Percentiles rank a stretch among this genome's conserved stretches.
These are phyloP conservation scores for Gossypium schwendimanii DNA, from an alignment of 441 rosid genomes.

Conservation along the genomic window DNA sequence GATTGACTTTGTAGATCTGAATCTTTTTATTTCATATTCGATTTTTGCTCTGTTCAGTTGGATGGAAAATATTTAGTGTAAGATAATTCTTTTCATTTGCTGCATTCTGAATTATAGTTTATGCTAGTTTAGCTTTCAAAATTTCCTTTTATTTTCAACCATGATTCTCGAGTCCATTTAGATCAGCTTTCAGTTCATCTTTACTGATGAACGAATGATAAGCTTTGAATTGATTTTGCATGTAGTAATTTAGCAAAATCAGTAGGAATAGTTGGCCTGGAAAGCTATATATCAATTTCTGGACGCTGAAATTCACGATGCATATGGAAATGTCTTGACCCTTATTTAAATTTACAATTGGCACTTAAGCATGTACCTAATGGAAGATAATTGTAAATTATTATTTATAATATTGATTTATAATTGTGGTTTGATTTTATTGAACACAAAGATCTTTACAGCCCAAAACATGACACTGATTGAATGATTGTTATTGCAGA, in stretches of 20 bases:
- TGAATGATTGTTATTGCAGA: constrained; percentile 26
- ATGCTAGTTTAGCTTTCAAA: neutral
- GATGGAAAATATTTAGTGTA: neutral
- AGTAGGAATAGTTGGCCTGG: neutral
- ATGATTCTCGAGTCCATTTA: neutral
- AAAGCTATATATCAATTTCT: neutral
- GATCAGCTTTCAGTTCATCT: neutral
- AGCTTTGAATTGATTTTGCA: neutral
- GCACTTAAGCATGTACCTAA: neutral
- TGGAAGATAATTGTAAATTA: neutral
- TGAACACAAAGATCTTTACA: neutral
- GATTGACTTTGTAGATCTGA: constrained; percentile 9
- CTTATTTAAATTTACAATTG: neutral
- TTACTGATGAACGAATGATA: neutral
- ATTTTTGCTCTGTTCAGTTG: neutral
- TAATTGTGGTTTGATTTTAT: neutral
- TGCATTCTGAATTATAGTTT: neutral
- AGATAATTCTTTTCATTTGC: neutral
- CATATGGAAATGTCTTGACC: neutral
- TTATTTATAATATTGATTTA: neutral
- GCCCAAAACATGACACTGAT: neutral
- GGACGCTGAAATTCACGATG: neutral
- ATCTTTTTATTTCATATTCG: neutral
- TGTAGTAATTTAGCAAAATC: neutral
- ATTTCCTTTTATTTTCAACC: neutral